Percentiles rank a stretch among this genome's conserved stretches.
Evolutionary conservation across 1,139 yeast species (phyloP).

Genomic region (Meyerozyma athensensis): DNA sequence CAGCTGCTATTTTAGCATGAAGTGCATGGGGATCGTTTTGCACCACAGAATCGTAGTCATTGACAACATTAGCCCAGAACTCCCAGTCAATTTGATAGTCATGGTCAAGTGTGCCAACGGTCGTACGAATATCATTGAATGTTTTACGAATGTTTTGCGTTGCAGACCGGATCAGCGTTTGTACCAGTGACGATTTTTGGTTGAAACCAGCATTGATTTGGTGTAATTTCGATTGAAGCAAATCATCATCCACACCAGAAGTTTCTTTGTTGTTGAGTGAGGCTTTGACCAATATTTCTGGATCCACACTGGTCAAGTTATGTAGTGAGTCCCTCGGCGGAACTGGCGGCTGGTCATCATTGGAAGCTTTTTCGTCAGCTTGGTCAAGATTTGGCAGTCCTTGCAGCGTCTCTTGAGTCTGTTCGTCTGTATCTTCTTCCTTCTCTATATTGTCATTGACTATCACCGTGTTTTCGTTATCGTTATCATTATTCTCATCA

Average conservation of each 20-base stretch:
- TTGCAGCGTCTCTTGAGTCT: too few relatives aligned
- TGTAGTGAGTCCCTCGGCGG: neutral
- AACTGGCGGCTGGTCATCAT: neutral
- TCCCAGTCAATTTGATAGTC: constrained; percentile 65
- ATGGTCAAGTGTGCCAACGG: constrained; percentile 39
- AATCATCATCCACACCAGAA: constrained; percentile 19
- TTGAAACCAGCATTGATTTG: constrained; percentile 26
- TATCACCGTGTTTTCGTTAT: neutral
- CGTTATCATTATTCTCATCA: neutral
- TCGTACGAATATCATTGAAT: constrained; percentile 50
- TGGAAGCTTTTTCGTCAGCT: constrained; percentile 13
- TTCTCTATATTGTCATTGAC: constrained; percentile 19
- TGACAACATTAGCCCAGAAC: constrained; percentile 79
- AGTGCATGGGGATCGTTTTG: constrained; percentile 55
- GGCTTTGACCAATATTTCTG: constrained; percentile 1
- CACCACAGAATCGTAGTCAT: constrained; percentile 67
- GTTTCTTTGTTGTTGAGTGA: neutral
- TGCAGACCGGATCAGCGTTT: constrained; percentile 55
- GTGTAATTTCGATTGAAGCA: constrained; percentile 33
- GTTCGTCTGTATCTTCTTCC: constrained; percentile 29
- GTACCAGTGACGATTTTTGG: constrained; percentile 25
- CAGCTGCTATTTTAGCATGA: constrained; percentile 58
- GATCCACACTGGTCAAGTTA: neutral
- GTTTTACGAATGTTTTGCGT: constrained; percentile 57
- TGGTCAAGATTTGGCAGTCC: too few relatives aligned